Conservation (phyloP, 2,329 filamentous ascomycete genomes). For the Phaeosphaeria sp. region DNA sequence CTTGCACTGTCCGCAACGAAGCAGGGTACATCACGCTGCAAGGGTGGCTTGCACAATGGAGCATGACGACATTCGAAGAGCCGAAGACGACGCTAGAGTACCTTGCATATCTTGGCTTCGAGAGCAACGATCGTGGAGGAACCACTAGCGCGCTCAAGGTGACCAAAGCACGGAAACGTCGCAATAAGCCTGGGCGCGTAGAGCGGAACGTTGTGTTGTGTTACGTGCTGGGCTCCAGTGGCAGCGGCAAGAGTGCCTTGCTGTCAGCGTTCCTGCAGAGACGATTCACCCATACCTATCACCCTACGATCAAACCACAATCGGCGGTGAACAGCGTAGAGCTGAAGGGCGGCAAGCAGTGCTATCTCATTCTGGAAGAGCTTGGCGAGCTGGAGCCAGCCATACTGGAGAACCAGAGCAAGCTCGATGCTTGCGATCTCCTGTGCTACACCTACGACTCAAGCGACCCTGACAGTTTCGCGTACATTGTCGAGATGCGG, state of each 20-base stretch:
- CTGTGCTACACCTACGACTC: constrained; percentile 97
- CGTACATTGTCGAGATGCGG: constrained; percentile 84
- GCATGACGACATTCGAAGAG: constrained; percentile 97
- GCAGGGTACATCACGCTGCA: constrained; percentile 94
- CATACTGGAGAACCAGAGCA: constrained; percentile 88
- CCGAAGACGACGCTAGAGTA: constrained; percentile 96
- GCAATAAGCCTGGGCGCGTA: constrained; percentile 80
- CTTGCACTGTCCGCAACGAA: constrained; percentile 93
- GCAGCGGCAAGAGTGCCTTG: constrained; percentile 88
- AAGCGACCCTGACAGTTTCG: constrained; percentile 93
- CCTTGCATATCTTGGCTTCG: constrained; percentile 93
- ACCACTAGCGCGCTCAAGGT: constrained; percentile 88
- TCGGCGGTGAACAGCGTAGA: constrained; percentile 97
- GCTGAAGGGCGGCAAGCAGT: constrained; percentile 93
- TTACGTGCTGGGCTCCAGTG: constrained; percentile 85
- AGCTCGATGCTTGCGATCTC: constrained; percentile 90
- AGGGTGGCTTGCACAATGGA: constrained; percentile 98
- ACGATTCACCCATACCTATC: constrained; percentile 82
- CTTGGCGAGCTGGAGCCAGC: constrained; percentile 95
- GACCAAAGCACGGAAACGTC: constrained; percentile 87
- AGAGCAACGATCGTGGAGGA: constrained; percentile 74
- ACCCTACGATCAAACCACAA: constrained; percentile 92
- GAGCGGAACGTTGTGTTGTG: constrained; percentile 95
- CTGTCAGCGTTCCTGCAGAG: constrained; percentile 90
- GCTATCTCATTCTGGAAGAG: constrained; percentile 94